Evolutionary conservation across 371 early-diverging fungal species (phyloP), one percentile per base, ranked within the genome.

Genomic region (Mucor mucedo): DNA sequence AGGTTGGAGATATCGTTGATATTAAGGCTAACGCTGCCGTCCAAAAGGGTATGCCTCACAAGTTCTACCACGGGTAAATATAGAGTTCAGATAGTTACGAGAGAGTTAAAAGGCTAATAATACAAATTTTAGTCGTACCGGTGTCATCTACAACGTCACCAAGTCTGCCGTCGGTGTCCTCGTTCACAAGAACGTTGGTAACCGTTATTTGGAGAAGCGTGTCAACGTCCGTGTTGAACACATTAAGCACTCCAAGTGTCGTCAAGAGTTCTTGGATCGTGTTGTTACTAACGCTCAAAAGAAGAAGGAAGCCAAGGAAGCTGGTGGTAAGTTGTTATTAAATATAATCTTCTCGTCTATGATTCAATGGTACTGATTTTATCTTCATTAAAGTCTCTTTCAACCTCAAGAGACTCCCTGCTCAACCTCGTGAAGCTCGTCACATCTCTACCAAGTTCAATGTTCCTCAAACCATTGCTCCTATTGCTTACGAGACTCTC

Each of bases 21-120:
- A 94, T 98, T 84, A 95, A 94, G 88, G 97, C 80, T 72, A 84
- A 86, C 71, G 87, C 83, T 76, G 95, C 99, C 69, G 86, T 99
- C 77, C 99, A 99, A 84, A 98, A 98, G 93, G 99, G 99, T 84
- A 97, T 99, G 98, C 99, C 99, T 76, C 99, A 99, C 96, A 99
- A 98, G 91, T 98, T 92, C 93, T 99, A 98, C 92, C 99, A 99
- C 85, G 99, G 99, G 88, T 91, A 87, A 75, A 80, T 47, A 53
- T 58, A 35, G 6, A 35, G 35, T 5, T 11, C 5, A 58, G 21
- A 21, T 21, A 21, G 21, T 21, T 21, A 21, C 21, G 21, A 21
- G 21, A 21, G 21, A 21, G 21, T 21, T 21, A 21, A 21, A 21
- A 21, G 21, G 21, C 21, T 21, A 21, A 21, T 21, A 64, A 35